Conservation (phyloP, 2,329 filamentous ascomycete species). For the Penicillium sp. region DNA sequence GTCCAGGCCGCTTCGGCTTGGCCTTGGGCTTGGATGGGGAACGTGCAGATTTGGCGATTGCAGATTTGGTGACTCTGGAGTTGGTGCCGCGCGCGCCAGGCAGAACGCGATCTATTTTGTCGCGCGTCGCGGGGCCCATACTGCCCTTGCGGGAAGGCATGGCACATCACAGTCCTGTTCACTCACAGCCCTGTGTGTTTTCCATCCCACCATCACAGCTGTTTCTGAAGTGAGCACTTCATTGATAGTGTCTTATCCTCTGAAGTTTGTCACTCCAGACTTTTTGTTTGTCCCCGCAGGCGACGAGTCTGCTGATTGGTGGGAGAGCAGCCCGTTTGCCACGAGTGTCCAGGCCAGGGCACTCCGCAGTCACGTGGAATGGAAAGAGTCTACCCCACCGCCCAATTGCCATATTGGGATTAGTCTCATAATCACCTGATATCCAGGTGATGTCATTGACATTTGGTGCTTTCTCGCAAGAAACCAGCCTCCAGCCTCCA, state of each 20-base stretch:
- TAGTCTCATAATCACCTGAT: background rate
- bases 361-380: background rate
- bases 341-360: background rate
- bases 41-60: conserved; percentile 1
- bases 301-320: background rate
- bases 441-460: conserved; percentile 19
- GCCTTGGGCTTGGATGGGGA: conserved; percentile 1
- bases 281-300: background rate
- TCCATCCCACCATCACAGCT: background rate
- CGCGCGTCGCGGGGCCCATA: background rate
- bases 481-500: background rate
- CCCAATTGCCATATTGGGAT: background rate
- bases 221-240: background rate
- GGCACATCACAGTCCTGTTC: conserved; percentile 1
- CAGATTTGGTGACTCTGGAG: background rate
- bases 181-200: background rate
- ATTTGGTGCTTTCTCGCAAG: background rate
- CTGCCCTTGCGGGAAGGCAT: conserved; percentile 6
- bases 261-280: background rate
- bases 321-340: background rate
- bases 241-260: background rate
- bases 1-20: conserved; percentile 1
- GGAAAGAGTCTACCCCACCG: background rate
- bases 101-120: background rate
- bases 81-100: background rate